Evolutionary conservation across 768 basidiomycete genomes (phyloP).

Genomic region (Sistotremastrum niveocremeum): DNA sequence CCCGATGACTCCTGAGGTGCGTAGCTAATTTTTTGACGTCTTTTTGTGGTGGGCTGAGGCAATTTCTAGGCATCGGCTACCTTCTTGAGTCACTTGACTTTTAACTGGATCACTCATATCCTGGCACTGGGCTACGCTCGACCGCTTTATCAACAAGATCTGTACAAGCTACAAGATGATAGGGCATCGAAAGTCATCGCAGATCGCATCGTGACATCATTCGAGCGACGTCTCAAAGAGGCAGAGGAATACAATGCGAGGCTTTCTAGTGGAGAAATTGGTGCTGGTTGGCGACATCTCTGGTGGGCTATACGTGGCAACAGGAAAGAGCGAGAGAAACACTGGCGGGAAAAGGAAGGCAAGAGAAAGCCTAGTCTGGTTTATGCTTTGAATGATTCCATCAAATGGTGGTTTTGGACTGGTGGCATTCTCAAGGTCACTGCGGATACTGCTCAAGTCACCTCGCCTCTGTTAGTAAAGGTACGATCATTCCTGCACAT

Average conservation of each 20-base stretch:
- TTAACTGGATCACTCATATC: slow-evolving; percentile 63
- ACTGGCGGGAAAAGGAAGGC: slow-evolving; percentile 53
- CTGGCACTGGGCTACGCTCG: slow-evolving; percentile 65
- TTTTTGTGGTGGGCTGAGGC: not conserved
- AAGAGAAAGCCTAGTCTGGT: slow-evolving; percentile 48
- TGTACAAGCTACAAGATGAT: slow-evolving; percentile 62
- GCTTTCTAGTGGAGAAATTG: slow-evolving; percentile 50
- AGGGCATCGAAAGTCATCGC: slow-evolving; percentile 49
- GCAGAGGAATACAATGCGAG: slow-evolving; percentile 61
- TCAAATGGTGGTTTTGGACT: slow-evolving; percentile 70
- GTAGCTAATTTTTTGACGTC: slow-evolving; percentile 11
- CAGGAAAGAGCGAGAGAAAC: slow-evolving; percentile 38
- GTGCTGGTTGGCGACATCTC: slow-evolving; percentile 30
- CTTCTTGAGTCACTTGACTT: slow-evolving; percentile 47
- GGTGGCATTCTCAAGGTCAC: slow-evolving; percentile 44
- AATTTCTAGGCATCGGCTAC: slow-evolving; percentile 58
- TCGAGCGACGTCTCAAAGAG: slow-evolving; percentile 37
- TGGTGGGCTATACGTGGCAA: slow-evolving; percentile 47
- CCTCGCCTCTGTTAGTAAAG: slow-evolving; percentile 68
- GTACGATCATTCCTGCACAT: slow-evolving; percentile 22
- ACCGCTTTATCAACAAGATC: slow-evolving; percentile 66
- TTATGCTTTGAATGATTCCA: slow-evolving; percentile 61
- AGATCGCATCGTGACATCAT: slow-evolving; percentile 47
- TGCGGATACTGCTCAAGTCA: slow-evolving; percentile 61
- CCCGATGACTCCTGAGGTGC: slow-evolving; percentile 14